These are phyloP conservation scores for Escallonia rubra DNA, from an alignment of 129 eudicot genomes.

Conservation along the genomic window DNA sequence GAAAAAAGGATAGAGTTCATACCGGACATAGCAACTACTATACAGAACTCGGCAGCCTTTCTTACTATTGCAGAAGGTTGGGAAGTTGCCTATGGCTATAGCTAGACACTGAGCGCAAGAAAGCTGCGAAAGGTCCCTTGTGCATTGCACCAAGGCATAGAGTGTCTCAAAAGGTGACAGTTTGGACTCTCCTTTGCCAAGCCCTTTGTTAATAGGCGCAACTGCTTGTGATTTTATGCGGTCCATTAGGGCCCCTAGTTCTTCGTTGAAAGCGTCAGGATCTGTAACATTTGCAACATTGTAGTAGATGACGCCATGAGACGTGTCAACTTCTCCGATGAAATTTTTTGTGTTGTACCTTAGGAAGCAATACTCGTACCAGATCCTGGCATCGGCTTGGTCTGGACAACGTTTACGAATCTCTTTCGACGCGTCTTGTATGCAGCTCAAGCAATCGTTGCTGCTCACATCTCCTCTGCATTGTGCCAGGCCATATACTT, in stretches of 20 bases:
- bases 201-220: conserved; percentile 34
- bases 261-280: conserved; percentile 37
- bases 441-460: conserved; percentile 57
- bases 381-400: conserved; percentile 58
- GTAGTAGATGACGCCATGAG: conserved; percentile 23
- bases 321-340: conserved; percentile 54
- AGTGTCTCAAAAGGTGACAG: conserved; percentile 37
- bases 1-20: conserved; percentile 58
- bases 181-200: conserved; percentile 47
- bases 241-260: conserved; percentile 35
- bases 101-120: conserved; percentile 65
- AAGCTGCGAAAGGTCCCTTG: conserved; percentile 44
- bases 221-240: conserved; percentile 32
- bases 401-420: conserved; percentile 39
- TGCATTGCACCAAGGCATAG: conserved; percentile 67
- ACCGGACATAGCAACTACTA: conserved; percentile 59
- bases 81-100: conserved; percentile 39
- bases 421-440: conserved; percentile 47
- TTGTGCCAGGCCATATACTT: conserved; percentile 69
- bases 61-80: conserved; percentile 31
- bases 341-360: conserved; percentile 46
- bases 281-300: conserved; percentile 54
- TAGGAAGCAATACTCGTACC: conserved; percentile 69
- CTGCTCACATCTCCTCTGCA: conserved; percentile 69
- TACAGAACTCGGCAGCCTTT: conserved; percentile 65